A percentile compares a stretch with the other conserved stretches of the same genome.
Evolutionary conservation across 495 filamentous ascomycete species (phyloP).

Genomic region (Coniosporium apollinis): DNA sequence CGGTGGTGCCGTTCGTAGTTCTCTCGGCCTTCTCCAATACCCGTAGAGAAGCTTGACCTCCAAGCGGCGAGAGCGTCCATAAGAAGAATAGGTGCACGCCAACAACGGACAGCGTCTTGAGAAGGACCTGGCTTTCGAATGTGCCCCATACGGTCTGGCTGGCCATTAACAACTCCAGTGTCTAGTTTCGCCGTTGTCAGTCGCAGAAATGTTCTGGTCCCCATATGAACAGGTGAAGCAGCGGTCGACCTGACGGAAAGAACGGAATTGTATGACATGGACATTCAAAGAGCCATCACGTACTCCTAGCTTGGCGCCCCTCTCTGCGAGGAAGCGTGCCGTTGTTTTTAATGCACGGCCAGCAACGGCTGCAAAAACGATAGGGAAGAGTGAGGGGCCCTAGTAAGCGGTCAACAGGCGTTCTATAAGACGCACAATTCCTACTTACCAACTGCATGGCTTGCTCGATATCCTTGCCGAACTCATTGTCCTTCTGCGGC

Average conservation of each 20-base stretch:
- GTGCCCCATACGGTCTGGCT: constrained; percentile 14
- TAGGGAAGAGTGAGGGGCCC: constrained; percentile 16
- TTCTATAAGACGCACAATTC: not conserved
- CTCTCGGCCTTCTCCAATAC: constrained; percentile 2
- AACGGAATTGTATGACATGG: too few species aligned
- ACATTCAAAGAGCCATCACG: too few species aligned
- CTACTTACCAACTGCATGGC: constrained; percentile 9
- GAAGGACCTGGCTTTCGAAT: constrained; percentile 11
- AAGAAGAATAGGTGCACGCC: constrained; percentile 11
- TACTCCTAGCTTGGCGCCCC: constrained; percentile 11
- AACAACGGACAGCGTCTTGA: constrained; percentile 11
- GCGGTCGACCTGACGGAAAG: too few species aligned
- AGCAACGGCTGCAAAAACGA: constrained; percentile 13
- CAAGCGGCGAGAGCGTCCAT: constrained; percentile 14
- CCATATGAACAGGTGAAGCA: too few species aligned
- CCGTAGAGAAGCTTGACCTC: constrained; percentile 14
- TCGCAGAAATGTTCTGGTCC: too few species aligned
- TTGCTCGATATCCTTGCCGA: constrained; percentile 7
- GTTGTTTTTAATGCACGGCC: constrained; percentile 10
- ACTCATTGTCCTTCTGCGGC: constrained; percentile 7
- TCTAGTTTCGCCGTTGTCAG: too few species aligned
- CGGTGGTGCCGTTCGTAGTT: not conserved
- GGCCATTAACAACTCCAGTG: constrained; percentile 11
- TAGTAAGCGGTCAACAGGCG: constrained; percentile 3
- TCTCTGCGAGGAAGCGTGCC: constrained; percentile 11